Evolutionary conservation across 345 rosid species (phyloP).

Genomic region (Linum lewisii): DNA sequence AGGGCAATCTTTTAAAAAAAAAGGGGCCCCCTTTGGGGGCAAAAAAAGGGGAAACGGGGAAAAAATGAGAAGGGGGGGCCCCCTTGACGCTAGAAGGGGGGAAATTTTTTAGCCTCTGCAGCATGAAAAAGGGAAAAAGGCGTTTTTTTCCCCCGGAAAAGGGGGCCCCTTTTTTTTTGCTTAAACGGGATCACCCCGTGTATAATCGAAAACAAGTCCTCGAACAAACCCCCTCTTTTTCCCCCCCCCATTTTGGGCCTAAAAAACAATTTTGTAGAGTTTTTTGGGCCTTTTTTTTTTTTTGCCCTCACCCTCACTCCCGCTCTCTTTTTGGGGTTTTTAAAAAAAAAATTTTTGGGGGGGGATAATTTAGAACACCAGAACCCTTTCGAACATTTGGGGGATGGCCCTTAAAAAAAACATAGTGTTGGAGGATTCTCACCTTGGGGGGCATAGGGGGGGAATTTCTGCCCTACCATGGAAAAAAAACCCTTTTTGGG

Average conservation of each 20-base stretch:
- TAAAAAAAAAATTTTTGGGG: conserved; percentile 56
- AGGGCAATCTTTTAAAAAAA: too few relatives aligned
- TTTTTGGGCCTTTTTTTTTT: conserved; percentile 70
- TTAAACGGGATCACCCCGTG: conserved; percentile 40
- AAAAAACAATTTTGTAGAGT: conserved; percentile 92
- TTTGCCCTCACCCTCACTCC: conserved; percentile 69
- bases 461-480: conserved; percentile 94
- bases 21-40: too few relatives aligned
- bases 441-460: conserved; percentile 90
- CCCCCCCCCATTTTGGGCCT: conserved; percentile 99
- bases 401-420: too few relatives aligned
- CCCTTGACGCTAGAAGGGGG: conserved; percentile 53
- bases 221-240: conserved; percentile 70
- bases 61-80: too few relatives aligned
- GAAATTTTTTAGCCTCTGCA: conserved; percentile 64
- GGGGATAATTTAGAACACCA: conserved; percentile 27
- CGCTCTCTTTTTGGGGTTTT: conserved; percentile 55
- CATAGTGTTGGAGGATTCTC: conserved; percentile 12
- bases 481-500: conserved; percentile 62
- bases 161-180: conserved; percentile 52
- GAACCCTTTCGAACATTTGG: too few relatives aligned
- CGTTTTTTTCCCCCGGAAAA: conserved; percentile 74
- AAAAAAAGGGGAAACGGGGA: too few relatives aligned
- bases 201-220: conserved; percentile 58
- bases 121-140: conserved; percentile 84